Base-by-base conservation (phyloP, 2,329 filamentous ascomycete species). In the Lojkania enalia region DNA sequence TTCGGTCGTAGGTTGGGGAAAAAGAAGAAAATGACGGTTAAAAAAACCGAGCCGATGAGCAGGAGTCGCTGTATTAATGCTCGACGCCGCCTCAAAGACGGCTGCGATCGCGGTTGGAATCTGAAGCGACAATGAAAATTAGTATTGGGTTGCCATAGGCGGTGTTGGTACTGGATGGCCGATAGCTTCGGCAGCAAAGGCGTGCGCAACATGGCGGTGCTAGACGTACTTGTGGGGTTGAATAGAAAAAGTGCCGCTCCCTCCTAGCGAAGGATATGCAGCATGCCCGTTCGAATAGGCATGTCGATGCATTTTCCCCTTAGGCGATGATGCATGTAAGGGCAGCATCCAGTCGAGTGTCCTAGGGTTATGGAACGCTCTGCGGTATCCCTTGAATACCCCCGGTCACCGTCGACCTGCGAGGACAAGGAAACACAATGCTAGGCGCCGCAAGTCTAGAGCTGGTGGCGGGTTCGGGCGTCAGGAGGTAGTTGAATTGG, bases 291-390 rank as follows among this genome's bases (percentile, higher is more conserved):
- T 95, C 52, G 86, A 83, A 72, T 87, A 92, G 70, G 85, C 85
- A 79, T 95, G 89, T 77, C 90, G 84, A 69, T 92, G 88, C 84
- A 94, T 90, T 83, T 86, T 87, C 76, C 83, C 67, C 63, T 67
- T 64, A 67, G 74, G 71, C 58, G 75, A 72, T 46, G 75, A 76
- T 54, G 76, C 70, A 76, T 83, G 80, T 62, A 79, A 78, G 55
- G 82, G 82, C 64, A 85, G 74, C 82, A 85, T 84, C 67, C 69
- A 71, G 65, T 57, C 48, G 49, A 49, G 55, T 51, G 53, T 46
- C 42, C 39, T 49, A 49, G 42, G 60, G 52, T 48, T 49, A 52
- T 36, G 52, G 57, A 54, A 57, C 53, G 56, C 56, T 53, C 48
- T 55, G 51, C 23, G 52, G 50, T 64, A 58, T 69, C 64, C 60